Base-by-base conservation (phyloP, 2,329 filamentous ascomycete species). In the Ophiognomonia clavigignenti-juglandacearum region DNA sequence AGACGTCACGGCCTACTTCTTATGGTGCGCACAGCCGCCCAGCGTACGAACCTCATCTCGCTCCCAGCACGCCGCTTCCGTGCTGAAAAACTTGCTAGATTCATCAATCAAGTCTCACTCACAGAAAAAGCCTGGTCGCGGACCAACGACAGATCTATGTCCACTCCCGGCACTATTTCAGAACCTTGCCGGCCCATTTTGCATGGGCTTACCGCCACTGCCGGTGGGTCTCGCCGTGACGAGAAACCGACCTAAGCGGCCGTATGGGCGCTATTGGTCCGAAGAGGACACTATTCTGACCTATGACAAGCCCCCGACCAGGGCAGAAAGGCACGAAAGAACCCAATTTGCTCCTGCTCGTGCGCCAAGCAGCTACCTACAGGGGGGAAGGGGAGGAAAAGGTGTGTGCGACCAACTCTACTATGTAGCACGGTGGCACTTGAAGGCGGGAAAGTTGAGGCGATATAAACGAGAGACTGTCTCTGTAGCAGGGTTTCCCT, bases 391-490 rank as follows among this genome's bases (percentile, higher is more conserved):
- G 32, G 36, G 43, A 34, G 23, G 35, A 34, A 48, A 16, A 41
- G 45, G 36, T 40, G 36, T 47, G 48, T 40, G 31, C 11, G 38
- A 51, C 45, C 24, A 44, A 44, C 37, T 16, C 34, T 36, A 48
- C n/a, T n/a, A n/a, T n/a, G n/a, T n/a, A n/a, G 45, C 37, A 40
- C 26, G 26, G 43, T 27, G 44, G 43, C 44, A 44, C 31, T 34
- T 45, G 27, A 23, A 29, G 35, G 23, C 37, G 42, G 37, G 20
- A 42, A 45, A 20, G 37, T 42, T 19, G 42, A 43, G 47, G 38
- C 43, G 32, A 49, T 18, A 27, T 26, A 49, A 26, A 36, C 39
- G 29, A 44, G 37, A 41, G 20, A 40, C 39, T 38, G 42, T 34
- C 43, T 27, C 36, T 44, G 39, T 38, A 37, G 34, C 32, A n/a